Base-by-base conservation (phyloP, 768 basidiomycete genomes). In the Pleurotus cornucopiae region DNA sequence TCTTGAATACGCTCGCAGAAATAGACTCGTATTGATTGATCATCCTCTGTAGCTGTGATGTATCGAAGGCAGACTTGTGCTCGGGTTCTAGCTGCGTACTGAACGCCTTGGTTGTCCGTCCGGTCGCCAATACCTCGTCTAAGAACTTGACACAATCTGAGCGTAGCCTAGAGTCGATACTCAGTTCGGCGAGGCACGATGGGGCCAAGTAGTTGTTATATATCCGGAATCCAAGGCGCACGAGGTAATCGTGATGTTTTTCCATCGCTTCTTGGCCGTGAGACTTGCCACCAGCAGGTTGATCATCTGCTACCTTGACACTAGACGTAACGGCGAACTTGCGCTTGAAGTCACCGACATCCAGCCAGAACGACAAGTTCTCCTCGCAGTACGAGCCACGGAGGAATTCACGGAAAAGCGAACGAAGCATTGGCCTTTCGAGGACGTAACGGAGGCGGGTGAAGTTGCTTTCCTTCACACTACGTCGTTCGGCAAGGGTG, bases 361-460 rank as follows among this genome's bases (percentile, higher is more conserved):
- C 97, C 54, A 98, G 70, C 91, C 94, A 99, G 75, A 98, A 99
- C 45, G 89, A 88, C 61, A 99, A 74, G 69, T 99, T 99, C 77
- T 99, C 97, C 67, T 99, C 97, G 73, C 93, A 98, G 69, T 97
- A 98, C 70, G 98, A 98, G 55, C 84, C 80, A 37, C 92, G 83
- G 54, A 99, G 72, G 76, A 94, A 96, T 61, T 98, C 97, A 57
- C 97, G 86, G 81, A 99, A 99, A 51, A 98, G 75, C 2, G 84
- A 82, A 11, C 97, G 85, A 34, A 95, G 76, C 26, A 87, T 86
- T 0, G 95, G 91, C 60, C 98, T 94, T 60, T 96, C 95, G 20
- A 99, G 81, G 60, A 99, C 94, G 69, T 91, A 90, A 59, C 86
- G 84, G 43, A 98, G 77, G 52, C 93, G 89, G 55, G 94, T 91